Percentiles rank a stretch among this genome's conserved stretches.
phyloP scores from a whole-genome alignment of 129 eudicot species.

The Centrapalus pauciflorus region DNA sequence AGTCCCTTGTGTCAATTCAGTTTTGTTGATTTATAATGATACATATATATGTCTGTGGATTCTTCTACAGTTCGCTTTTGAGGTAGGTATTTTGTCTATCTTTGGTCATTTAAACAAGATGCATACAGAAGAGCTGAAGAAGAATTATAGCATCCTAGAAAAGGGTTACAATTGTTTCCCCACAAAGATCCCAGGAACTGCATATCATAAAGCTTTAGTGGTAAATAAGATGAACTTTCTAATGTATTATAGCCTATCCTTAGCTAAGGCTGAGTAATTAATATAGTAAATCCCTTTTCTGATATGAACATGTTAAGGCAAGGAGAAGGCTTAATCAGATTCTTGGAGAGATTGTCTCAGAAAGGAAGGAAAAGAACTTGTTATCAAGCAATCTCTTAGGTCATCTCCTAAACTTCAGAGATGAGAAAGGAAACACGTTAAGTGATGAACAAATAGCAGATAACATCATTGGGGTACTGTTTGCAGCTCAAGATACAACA shows the following conservation, averaged over 20 bases:
- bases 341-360: constrained; percentile 29
- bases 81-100: constrained; percentile 51
- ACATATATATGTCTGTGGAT: background rate
- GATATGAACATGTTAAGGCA: constrained; percentile 29
- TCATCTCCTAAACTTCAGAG: constrained; percentile 37
- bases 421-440: constrained; percentile 32
- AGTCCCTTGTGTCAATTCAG: too few relatives aligned
- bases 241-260: too few relatives aligned
- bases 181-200: constrained; percentile 49
- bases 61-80: constrained; percentile 40
- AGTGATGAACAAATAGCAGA: constrained; percentile 50
- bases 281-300: too few relatives aligned
- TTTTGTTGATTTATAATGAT: too few relatives aligned
- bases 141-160: constrained; percentile 45
- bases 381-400: constrained; percentile 35
- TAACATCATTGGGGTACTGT: constrained; percentile 56
- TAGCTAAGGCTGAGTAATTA: constrained; percentile 4
- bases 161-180: constrained; percentile 57
- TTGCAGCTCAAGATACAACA: constrained; percentile 63
- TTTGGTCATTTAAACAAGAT: constrained; percentile 47
- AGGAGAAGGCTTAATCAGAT: constrained; percentile 40
- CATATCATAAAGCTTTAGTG: constrained; percentile 41
- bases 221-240: too few relatives aligned
- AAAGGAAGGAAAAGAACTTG: constrained; percentile 41
- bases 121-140: constrained; percentile 42